These are phyloP conservation scores for Colletotrichum sp. DNA, from an alignment of 2,329 filamentous ascomycete genomes.

Conservation along the genomic window DNA sequence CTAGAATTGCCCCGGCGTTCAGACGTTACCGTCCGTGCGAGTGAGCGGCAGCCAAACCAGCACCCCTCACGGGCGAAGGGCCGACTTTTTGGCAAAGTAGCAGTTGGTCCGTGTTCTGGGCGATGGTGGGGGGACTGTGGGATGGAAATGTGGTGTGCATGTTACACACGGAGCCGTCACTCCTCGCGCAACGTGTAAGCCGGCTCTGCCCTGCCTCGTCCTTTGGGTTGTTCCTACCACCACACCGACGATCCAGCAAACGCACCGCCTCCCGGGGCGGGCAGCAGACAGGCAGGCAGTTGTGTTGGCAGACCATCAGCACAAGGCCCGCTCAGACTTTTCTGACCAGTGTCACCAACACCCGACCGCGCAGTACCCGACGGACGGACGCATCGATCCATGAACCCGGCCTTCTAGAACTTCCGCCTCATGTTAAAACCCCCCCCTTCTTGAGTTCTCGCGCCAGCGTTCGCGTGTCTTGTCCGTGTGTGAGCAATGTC, in stretches of 20 bases:
- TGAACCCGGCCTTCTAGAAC: slow-evolving; percentile 3
- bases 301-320: background rate
- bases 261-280: background rate
- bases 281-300: background rate
- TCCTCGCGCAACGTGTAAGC: background rate
- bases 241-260: background rate
- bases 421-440: background rate
- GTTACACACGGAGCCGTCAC: background rate
- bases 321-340: background rate
- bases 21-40: slow-evolving; percentile 15
- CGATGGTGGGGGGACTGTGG: background rate
- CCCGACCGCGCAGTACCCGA: background rate
- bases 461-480: background rate
- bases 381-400: background rate
- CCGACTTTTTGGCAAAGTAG: background rate
- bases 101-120: background rate
- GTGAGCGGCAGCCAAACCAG: background rate
- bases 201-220: background rate
- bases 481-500: background rate
- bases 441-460: background rate
- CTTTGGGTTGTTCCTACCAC: background rate
- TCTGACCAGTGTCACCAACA: background rate
- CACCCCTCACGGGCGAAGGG: background rate
- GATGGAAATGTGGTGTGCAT: background rate
- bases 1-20: background rate